These are phyloP conservation scores for Tieghemiomyces parasiticus DNA, from an alignment of 192 early-diverging fungal species.

Conservation along the genomic window DNA sequence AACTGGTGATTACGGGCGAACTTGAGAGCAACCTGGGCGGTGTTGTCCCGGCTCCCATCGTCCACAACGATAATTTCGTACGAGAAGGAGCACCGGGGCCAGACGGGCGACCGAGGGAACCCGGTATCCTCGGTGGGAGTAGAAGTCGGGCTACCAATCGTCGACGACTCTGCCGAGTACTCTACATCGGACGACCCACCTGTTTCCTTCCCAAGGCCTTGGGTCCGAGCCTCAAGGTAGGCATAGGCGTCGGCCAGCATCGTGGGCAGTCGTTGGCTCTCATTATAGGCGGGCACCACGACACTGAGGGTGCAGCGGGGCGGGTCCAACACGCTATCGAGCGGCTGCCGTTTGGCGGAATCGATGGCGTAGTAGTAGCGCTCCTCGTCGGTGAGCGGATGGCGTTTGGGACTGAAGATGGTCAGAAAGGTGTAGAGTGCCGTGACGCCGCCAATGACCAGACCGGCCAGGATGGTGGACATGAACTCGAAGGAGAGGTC, in stretches of 20 bases:
- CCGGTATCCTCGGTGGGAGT: background rate
- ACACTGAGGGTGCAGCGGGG: slow-evolving; percentile 47
- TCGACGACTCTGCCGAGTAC: background rate
- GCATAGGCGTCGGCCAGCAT: slow-evolving; percentile 71
- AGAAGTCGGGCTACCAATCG: background rate
- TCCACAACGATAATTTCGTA: slow-evolving; percentile 89
- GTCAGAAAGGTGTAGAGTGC: slow-evolving; percentile 17
- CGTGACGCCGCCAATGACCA: background rate
- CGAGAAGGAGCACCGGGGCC: slow-evolving; percentile 28
- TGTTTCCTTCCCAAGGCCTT: background rate
- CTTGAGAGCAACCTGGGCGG: slow-evolving; percentile 45
- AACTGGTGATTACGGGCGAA: slow-evolving; percentile 39
- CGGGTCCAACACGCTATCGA: slow-evolving; percentile 30
- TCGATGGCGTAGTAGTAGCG: slow-evolving; percentile 28
- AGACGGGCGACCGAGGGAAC: background rate
- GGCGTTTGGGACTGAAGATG: slow-evolving; percentile 23
- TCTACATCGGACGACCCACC: background rate
- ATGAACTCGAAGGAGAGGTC: too few species aligned
- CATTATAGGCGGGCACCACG: slow-evolving; percentile 87
- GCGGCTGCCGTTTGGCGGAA: slow-evolving; percentile 16
- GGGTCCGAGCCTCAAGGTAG: slow-evolving; percentile 36
- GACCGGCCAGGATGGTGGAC: background rate
- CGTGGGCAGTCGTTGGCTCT: slow-evolving; percentile 60
- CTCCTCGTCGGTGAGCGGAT: slow-evolving; percentile 32
- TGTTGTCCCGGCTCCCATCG: slow-evolving; percentile 77